Percentiles rank a stretch among this genome's conserved stretches.
Evolutionary conservation across 1,139 yeast genomes (phyloP).

Genomic region (Scheffersomyces segobiensis): DNA sequence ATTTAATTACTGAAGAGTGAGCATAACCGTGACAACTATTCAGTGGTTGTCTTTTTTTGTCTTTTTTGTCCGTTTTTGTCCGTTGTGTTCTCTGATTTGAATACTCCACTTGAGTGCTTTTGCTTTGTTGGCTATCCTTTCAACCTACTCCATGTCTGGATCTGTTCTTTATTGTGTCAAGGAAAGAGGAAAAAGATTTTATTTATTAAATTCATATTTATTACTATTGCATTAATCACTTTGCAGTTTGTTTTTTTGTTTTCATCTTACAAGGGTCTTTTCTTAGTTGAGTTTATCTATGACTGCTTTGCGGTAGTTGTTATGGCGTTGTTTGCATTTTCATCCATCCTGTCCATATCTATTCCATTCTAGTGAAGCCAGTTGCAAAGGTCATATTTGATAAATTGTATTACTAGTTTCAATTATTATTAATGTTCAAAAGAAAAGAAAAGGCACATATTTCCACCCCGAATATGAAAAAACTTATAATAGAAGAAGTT

Average conservation of each 20-base stretch:
- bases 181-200: constrained; percentile 16
- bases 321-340: background rate
- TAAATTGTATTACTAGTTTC: constrained; percentile 16
- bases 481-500: constrained; percentile 22
- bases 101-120: constrained; percentile 15
- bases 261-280: background rate
- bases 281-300: background rate
- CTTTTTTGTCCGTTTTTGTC: constrained; percentile 6
- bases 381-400: background rate
- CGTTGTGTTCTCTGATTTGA: constrained; percentile 7
- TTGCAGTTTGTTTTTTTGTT: constrained; percentile 6
- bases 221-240: constrained; percentile 25
- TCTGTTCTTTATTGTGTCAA: constrained; percentile 19
- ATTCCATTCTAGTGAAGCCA: background rate
- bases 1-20: constrained; percentile 1
- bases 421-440: constrained; percentile 8
- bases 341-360: background rate
- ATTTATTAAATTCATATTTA: constrained; percentile 8
- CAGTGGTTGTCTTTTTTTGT: constrained; percentile 1
- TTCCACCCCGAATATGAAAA: constrained; percentile 10
- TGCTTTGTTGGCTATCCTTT: constrained; percentile 8
- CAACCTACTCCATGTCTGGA: constrained; percentile 30
- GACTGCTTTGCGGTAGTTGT: background rate
- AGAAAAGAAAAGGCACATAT: constrained; percentile 11
- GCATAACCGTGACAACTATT: constrained; percentile 1